These are phyloP conservation scores for Paramecium biaurelia DNA, from an alignment of 73 alveolate genomes.

Conservation along the genomic window DNA sequence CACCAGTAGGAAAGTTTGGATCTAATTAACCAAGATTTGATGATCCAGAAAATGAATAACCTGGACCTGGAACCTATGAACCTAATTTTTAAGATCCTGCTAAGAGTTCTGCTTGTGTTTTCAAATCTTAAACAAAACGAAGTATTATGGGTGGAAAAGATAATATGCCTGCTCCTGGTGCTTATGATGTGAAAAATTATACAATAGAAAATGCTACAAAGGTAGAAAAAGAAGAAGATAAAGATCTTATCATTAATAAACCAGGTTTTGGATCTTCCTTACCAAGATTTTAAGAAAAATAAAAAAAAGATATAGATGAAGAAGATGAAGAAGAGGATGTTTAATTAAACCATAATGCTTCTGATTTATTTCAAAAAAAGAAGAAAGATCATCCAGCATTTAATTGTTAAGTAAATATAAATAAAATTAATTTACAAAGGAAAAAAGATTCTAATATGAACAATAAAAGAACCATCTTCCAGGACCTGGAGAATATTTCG, in stretches of 20 bases:
- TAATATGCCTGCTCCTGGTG: slow-evolving; percentile 40
- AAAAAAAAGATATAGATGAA: neutral
- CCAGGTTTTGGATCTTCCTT: slow-evolving; percentile 51
- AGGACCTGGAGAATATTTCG: slow-evolving; percentile 61
- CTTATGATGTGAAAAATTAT: slow-evolving; percentile 33
- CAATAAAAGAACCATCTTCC: neutral
- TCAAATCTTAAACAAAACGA: slow-evolving; percentile 27
- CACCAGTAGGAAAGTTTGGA: slow-evolving; percentile 50
- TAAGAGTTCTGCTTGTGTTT: slow-evolving; percentile 25
- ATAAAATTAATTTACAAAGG: neutral
- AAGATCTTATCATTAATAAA: slow-evolving; percentile 17
- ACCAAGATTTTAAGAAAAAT: slow-evolving; percentile 44
- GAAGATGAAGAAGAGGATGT: slow-evolving; percentile 2
- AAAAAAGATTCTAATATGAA: slow-evolving; percentile 49
- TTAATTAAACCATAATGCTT: neutral
- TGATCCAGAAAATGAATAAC: neutral
- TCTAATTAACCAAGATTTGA: slow-evolving; percentile 43
- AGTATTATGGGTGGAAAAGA: neutral
- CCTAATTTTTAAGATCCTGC: neutral
- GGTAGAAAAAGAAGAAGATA: slow-evolving; percentile 29
- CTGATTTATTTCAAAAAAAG: neutral
- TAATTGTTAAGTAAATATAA: neutral
- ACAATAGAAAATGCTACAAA: slow-evolving; percentile 14
- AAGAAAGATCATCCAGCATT: neutral
- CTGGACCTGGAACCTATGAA: slow-evolving; percentile 48